Base-by-base conservation (phyloP, 495 filamentous ascomycete species). In the Melanomma pulvis-pyrius region DNA sequence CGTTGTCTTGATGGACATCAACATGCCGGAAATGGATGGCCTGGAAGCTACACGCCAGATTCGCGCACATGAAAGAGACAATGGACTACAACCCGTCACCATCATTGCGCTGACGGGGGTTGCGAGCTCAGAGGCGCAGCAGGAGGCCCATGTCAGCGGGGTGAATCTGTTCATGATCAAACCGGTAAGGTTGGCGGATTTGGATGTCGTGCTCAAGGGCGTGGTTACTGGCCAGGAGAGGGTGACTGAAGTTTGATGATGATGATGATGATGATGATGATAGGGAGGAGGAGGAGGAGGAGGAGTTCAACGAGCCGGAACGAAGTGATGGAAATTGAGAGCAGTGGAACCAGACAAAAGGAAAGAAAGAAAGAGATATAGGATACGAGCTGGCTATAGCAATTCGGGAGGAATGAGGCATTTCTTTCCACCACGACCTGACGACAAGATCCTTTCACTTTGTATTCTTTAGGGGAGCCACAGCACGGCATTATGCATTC, bases 121-220 rank as follows among this genome's bases (percentile, higher is more conserved):
- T 11, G 87, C 86, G 28, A 85, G 83, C 39, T 79, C 80, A 6
- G 79, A 81, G 17, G 87, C 88, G 65, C 84, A 89, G 71, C 78
- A 82, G 7, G 88, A 91, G 51, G 89, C 90, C 0, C 80, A 87
- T 61, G 81, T 80, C 7, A 84, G 83, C 13, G 90, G 90, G 6
- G 82, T 92, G 34, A 87, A 92, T 72, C 71, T 89, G 15, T 92
- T 90, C 71, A 78, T 92, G 66, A 90, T 89, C 15, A 90, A 91
- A 69, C 90, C 90, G 1, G 86, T 91, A 22, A 71, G 66, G 22
- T 69, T 82, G 62, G 74, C 75, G 56, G 73, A 75, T 60, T 61
- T 83, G 56, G 74, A 70, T 7, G 53, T 54, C 1, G 68, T 66
- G 57, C 49, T 70, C 11, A 62, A 60, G 24, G 68, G 59, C 21